Base-by-base conservation (phyloP, 345 rosid species). In the Heritiera littoralis region DNA sequence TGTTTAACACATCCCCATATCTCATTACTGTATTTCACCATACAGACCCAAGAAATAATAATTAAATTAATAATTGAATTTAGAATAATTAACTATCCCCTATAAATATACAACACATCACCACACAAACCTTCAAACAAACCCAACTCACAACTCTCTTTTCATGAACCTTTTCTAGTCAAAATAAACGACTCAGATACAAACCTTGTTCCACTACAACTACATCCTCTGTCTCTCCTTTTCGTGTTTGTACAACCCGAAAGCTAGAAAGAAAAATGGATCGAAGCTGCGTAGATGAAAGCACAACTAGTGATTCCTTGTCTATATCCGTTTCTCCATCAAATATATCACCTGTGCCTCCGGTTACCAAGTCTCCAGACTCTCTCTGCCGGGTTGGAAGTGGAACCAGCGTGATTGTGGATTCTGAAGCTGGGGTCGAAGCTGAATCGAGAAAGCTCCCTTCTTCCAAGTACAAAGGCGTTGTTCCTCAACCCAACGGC, bases 401-500 rank as follows among this genome's bases (percentile, higher is more conserved):
- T 71, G 94, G 91, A 46, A 56, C 86, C 60, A 86, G 88, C 77
- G 91, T 87, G 14, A 80, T 92, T 77, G 68, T 95, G 28, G 95
- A 93, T 61, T 76, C 85, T 0, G 95, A 93, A 32, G 90, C 90
- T 2, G 92, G 90, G 8, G 81, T 86, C 8, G 98, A 93, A 69
- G 93, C 92, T 0, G 97, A 95, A 82, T 92, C 97, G 2, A 86
- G 90, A 56, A 95, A 93, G 80, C 93, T 93, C 30, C 95, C 96
- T 0, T 91, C 96, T 6, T 93, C 99, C 12, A 89, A 89, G 60
- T 95, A 86, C 89, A 95, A 95, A 81, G 99, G 99, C 3, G 99
- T 95, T 2, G 98, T 95, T 23, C 95, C 98, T 1, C 97, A 95
- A 72, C 99, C 99, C 6, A 95, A 95, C 78, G 98, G 98, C 75